Conservation (phyloP, 371 early-diverging fungal genomes). For the Batkoa obscura region DNA sequence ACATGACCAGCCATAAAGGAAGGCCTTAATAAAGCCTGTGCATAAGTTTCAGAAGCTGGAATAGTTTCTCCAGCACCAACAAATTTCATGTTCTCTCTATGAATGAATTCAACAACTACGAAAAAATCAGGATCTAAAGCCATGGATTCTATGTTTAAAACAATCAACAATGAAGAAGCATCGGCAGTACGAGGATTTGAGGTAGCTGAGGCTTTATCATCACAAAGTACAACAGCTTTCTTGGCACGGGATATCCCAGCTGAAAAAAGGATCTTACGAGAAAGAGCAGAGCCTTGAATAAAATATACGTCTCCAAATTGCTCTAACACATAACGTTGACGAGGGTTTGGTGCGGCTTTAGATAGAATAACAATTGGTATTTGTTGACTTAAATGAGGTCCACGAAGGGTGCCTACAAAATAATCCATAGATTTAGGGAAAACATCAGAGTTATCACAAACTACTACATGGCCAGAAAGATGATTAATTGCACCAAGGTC, state of each 20-base stretch:
- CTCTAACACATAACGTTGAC: constrained; percentile 16
- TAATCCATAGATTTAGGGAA: constrained; percentile 5
- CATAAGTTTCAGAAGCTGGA: constrained; percentile 21
- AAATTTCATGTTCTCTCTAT: constrained; percentile 46
- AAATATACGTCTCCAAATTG: constrained; percentile 26
- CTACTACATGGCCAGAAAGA: neutral
- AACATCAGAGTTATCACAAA: constrained; percentile 1
- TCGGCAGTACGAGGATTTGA: constrained; percentile 23
- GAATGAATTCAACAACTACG: constrained; percentile 41
- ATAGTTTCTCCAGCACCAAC: constrained; percentile 32
- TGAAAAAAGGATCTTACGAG: constrained; percentile 26
- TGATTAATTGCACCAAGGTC: neutral
- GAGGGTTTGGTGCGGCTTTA: constrained; percentile 17
- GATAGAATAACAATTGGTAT: constrained; percentile 36
- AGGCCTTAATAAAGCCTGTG: constrained; percentile 26
- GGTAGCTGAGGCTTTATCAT: constrained; percentile 9
- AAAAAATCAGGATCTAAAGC: constrained; percentile 21
- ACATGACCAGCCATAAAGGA: constrained; percentile 44
- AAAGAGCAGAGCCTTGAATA: constrained; percentile 32
- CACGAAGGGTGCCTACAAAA: constrained; percentile 2
- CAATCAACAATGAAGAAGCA: constrained; percentile 31
- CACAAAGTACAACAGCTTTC: constrained; percentile 29
- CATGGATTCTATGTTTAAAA: constrained; percentile 46
- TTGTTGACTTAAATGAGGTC: neutral
- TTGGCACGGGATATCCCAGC: constrained; percentile 27